Base-by-base conservation (phyloP, 2,329 filamentous ascomycete genomes). In the Exophiala aquamarina region DNA sequence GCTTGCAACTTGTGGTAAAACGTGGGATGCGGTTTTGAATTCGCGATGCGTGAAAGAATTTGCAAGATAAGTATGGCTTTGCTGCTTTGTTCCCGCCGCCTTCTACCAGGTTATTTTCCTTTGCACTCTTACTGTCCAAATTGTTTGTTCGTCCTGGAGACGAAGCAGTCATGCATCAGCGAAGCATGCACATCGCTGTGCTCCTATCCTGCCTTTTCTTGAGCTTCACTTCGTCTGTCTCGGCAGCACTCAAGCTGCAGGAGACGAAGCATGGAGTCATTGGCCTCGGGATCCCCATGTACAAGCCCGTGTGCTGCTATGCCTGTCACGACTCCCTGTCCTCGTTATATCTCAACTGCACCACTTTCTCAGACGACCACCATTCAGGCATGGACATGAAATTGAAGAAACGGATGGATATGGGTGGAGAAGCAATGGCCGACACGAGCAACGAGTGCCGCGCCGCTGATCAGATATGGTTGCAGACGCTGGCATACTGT, bases 401-500 rank as follows among this genome's bases (percentile, higher is more conserved):
- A 13, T 17, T 41, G 19, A 28, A 23, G 11, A 49, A 49, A 34
- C 26, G 47, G n/a, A 57, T 55, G 54, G 52, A 51, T 17, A 61
- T 59, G 57, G 52, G 48, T 3, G 32, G 32, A 14, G 42, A 50
- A 15, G 58, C 52, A 44, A 41, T 19, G 13, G 46, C 40, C 18
- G 44, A 41, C 8, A 61, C 61, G 9, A 54, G 41, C 9, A 49
- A 56, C 13, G 55, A 62, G 31, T 67, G 64, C 55, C 62, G 62
- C 35, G 63, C 63, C 17, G 56, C 47, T 32, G 54, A 62, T 41
- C 37, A 52, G 17, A 34, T 54, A 2, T 67, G 56, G 42, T 54
- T 65, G 3, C 49, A 58, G 31, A 62, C 59, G 1, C 49, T 67
- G 3, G 59, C 63, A 3, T 62, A 59, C 32, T 67, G 64, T 43